phyloP scores from a whole-genome alignment of 2,329 filamentous ascomycete genomes.

The Alternaria arbusti region DNA sequence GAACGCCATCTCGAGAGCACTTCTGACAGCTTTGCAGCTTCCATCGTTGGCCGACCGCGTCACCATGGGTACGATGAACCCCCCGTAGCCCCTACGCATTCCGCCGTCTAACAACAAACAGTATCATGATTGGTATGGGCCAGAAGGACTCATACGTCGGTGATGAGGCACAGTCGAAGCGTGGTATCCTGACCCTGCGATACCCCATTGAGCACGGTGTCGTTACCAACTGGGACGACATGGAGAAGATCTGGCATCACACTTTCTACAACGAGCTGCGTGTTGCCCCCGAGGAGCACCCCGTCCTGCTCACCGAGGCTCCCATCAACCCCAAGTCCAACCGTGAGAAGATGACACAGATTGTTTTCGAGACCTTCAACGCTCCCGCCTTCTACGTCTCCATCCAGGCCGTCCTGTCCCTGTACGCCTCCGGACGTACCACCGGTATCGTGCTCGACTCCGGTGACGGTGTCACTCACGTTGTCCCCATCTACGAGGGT shows the following conservation, averaged over 20 bases:
- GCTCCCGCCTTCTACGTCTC: slow-evolving; percentile 99
- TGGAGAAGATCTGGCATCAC: slow-evolving; percentile 99
- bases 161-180: slow-evolving; percentile 99
- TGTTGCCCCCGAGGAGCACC: slow-evolving; percentile 99
- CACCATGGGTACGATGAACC: slow-evolving; percentile 89
- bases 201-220: slow-evolving; percentile 99
- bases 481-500: slow-evolving; percentile 99
- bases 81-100: slow-evolving; percentile 20
- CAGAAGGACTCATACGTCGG: slow-evolving; percentile 99
- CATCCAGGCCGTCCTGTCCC: slow-evolving; percentile 98
- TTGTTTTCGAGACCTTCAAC: slow-evolving; percentile 99
- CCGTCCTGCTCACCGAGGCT: slow-evolving; percentile 97
- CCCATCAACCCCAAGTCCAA: slow-evolving; percentile 99
- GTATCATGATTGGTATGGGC: slow-evolving; percentile 99
- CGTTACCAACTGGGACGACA: slow-evolving; percentile 99
- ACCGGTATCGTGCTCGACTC: slow-evolving; percentile 99
- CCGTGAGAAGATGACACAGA: slow-evolving; percentile 99
- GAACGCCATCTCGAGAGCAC: slow-evolving; percentile 18
- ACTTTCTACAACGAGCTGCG: slow-evolving; percentile 99
- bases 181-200: slow-evolving; percentile 99
- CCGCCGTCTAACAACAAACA: slow-evolving; percentile 57
- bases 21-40: slow-evolving; percentile 67
- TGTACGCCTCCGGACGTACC: slow-evolving; percentile 99
- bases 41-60: slow-evolving; percentile 99
- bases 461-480: slow-evolving; percentile 99